Percentiles rank a stretch among this genome's conserved stretches.
These are phyloP conservation scores for Beauveria pseudobassiana DNA, from an alignment of 2,329 filamentous ascomycete species.

Conservation along the genomic window DNA sequence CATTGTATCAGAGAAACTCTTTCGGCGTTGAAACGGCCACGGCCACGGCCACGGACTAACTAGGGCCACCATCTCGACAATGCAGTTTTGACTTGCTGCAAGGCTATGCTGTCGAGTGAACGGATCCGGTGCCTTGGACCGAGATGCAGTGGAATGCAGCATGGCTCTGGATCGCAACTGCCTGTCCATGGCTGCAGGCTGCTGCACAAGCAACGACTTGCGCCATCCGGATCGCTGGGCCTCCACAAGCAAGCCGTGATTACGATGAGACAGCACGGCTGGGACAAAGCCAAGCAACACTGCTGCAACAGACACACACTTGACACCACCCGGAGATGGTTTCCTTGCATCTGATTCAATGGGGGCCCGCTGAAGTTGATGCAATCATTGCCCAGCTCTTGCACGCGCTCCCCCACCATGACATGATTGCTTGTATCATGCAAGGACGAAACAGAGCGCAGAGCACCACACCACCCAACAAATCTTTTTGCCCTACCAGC, in stretches of 20 bases:
- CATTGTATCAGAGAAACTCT: not conserved
- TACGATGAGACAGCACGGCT: not conserved
- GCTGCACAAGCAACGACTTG: no score
- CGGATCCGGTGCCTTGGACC: not conserved
- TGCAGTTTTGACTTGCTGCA: not conserved
- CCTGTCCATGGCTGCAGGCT: no score
- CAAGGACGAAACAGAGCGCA: conserved; percentile 2
- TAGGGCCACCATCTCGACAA: not conserved
- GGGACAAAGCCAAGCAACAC: not conserved
- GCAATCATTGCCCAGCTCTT: not conserved
- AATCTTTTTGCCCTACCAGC: no score
- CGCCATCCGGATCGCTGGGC: not conserved
- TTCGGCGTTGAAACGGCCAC: not conserved
- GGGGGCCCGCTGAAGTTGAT: not conserved
- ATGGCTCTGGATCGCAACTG: not conserved
- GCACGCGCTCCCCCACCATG: not conserved
- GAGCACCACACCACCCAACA: not conserved
- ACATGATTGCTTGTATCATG: not conserved
- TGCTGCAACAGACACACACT: not conserved
- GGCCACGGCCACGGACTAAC: not conserved
- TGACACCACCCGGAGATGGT: not conserved
- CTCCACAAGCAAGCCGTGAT: not conserved
- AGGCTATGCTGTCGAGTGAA: not conserved
- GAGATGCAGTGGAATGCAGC: conserved; percentile 1
- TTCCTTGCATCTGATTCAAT: conserved; percentile 8